Conservation (phyloP, 352 stramenopile genomes). For the Pythium apleroticum region DNA sequence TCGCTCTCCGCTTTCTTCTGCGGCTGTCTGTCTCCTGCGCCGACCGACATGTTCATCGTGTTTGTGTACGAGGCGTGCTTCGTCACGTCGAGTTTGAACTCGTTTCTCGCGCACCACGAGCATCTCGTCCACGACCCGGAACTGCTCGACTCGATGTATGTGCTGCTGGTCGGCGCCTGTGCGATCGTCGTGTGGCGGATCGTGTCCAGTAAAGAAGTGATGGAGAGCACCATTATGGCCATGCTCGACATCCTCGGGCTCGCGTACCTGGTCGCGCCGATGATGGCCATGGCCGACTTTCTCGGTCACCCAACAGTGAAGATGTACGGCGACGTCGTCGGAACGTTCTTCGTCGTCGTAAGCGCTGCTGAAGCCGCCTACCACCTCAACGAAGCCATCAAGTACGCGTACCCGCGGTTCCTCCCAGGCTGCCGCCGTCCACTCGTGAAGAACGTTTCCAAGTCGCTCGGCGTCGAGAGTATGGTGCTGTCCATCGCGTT, state of each 20-base stretch:
- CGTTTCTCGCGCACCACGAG: slow-evolving; percentile 54
- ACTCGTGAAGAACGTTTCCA: slow-evolving; percentile 18
- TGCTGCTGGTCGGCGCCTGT: slow-evolving; percentile 46
- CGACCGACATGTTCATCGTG: slow-evolving; percentile 40
- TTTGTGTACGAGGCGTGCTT: slow-evolving; percentile 55
- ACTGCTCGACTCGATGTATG: slow-evolving; percentile 62
- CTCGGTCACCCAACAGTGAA: slow-evolving; percentile 43
- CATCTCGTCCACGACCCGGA: slow-evolving; percentile 36
- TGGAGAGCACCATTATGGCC: slow-evolving; percentile 54
- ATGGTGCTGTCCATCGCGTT: slow-evolving; percentile 41
- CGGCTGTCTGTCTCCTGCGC: slow-evolving; percentile 41
- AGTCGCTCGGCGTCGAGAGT: slow-evolving; percentile 20
- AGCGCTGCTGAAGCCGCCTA: slow-evolving; percentile 22
- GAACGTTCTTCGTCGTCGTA: slow-evolving; percentile 43
- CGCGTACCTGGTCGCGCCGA: slow-evolving; percentile 54
- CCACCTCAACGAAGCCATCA: slow-evolving; percentile 12
- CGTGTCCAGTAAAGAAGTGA: slow-evolving; percentile 50
- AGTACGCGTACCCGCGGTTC: slow-evolving; percentile 6
- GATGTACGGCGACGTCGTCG: slow-evolving; percentile 37
- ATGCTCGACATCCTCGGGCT: slow-evolving; percentile 54
- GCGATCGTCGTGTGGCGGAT: slow-evolving; percentile 59
- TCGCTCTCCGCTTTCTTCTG: slow-evolving; percentile 35
- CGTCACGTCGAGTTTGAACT: slow-evolving; percentile 57
- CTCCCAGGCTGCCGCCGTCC: slow-evolving; percentile 2
- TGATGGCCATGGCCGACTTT: slow-evolving; percentile 64